Percentiles rank a stretch among this genome's conserved stretches.
Conservation (phyloP, 306 rosid species). For the Psophocarpus tetragonolobus region DNA sequence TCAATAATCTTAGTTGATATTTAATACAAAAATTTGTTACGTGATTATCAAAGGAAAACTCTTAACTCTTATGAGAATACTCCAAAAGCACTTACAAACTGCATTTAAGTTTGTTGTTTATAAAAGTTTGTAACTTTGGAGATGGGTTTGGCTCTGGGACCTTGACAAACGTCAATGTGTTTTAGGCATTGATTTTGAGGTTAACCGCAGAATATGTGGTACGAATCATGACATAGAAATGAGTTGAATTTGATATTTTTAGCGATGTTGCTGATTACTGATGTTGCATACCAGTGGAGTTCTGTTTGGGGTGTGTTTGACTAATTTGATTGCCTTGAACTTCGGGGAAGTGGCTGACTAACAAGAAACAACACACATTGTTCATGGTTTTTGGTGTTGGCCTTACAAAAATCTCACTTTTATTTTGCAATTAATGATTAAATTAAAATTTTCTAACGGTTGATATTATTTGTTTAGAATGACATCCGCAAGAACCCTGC, state of each 20-base stretch:
- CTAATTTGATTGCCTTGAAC: neutral
- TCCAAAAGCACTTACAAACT: neutral
- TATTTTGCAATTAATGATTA: neutral
- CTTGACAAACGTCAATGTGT: too few relatives aligned
- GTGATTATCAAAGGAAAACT: neutral
- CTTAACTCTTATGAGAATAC: neutral
- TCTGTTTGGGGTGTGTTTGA: neutral
- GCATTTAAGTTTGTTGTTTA: neutral
- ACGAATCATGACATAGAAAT: neutral
- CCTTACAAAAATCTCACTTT: neutral
- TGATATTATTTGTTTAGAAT: constrained; percentile 54
- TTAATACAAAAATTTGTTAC: neutral
- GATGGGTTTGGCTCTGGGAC: too few relatives aligned
- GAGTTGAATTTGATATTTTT: neutral
- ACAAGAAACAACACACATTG: neutral
- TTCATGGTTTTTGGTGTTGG: constrained; percentile 8
- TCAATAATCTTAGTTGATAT: neutral
- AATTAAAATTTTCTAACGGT: constrained; percentile 7
- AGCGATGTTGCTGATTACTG: neutral
- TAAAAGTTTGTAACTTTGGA: too few relatives aligned
- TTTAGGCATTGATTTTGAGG: too few relatives aligned
- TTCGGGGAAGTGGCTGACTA: constrained; percentile 1
- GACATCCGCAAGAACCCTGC: constrained; percentile 97
- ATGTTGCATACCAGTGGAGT: constrained; percentile 12
- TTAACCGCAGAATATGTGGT: too few relatives aligned